Evolutionary conservation across 768 basidiomycete genomes (phyloP).

Genomic region (Amanita pseudoporphyria): DNA sequence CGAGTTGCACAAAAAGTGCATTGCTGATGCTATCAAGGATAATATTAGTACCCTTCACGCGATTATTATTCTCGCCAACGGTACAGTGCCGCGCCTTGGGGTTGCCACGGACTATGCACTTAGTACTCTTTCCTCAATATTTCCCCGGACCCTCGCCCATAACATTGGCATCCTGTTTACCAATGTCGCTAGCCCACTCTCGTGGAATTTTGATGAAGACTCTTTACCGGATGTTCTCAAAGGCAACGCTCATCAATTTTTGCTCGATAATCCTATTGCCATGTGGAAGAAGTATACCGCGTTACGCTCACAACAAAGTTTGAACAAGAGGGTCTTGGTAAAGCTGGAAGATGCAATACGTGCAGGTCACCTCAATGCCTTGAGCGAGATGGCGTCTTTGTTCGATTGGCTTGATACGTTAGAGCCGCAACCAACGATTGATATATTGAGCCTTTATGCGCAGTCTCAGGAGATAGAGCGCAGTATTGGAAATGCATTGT

Average conservation of each 20-base stretch:
- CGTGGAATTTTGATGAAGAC: conserved; percentile 12
- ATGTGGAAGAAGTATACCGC: conserved; percentile 1
- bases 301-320: not conserved
- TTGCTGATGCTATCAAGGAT: conserved; percentile 15
- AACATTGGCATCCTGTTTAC: conserved; percentile 19
- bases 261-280: conserved; percentile 11
- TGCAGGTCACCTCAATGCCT: conserved; percentile 4
- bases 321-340: not conserved
- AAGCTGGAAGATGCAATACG: not conserved
- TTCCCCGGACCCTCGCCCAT: conserved; percentile 13
- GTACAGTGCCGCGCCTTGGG: conserved; percentile 15
- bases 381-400: conserved; percentile 6
- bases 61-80: conserved; percentile 21
- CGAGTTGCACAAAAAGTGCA: conserved; percentile 15
- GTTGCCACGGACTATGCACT: conserved; percentile 19
- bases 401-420: conserved; percentile 12
- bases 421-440: conserved; percentile 10
- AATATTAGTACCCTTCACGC: conserved; percentile 14
- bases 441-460: conserved; percentile 8
- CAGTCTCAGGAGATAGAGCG: conserved; percentile 10
- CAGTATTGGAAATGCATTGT: conserved; percentile 8
- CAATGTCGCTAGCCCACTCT: conserved; percentile 10
- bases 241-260: conserved; percentile 1
- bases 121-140: conserved; percentile 15
- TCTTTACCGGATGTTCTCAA: conserved; percentile 12